Base-by-base conservation (phyloP, 371 early-diverging fungal species). In the Paraphysoderma sedebokerense region DNA sequence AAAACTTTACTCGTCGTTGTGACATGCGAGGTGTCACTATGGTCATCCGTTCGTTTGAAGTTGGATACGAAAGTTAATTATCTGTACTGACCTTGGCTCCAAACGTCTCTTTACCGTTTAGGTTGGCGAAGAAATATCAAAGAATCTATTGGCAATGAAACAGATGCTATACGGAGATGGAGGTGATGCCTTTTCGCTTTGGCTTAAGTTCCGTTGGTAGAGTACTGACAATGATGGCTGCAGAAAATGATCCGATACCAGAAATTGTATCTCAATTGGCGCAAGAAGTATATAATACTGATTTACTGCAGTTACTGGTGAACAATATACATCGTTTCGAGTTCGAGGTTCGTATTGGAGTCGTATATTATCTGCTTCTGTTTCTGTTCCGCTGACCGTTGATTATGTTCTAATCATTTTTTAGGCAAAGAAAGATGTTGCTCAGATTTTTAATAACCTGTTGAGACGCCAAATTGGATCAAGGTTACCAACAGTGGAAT, bases 111-210 rank as follows among this genome's bases (percentile, higher is more conserved):
- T n/a, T n/a, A n/a, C n/a, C n/a, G n/a, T 39, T 32, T 74, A 92
- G 90, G 81, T 82, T 29, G 85, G 82, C 49, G 96, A 97, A 53
- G 98, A 97, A 46, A 85, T 93, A 36, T 84, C 92, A 28, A 92
- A 87, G 68, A 83, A 82, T 61, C 70, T 95, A 20, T 70, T 83
- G 30, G 63, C 76, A 29, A 90, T 95, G 83, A 89, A 91, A 61
- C 76, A 68, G 42, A 87, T 93, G 44, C 72, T 96, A 32, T 87
- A 85, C 57, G 95, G 93, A 31, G 88, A 88, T 59, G 85, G 83
- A 33, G 90, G 88, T 68, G 68, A 56, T 63, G 40, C 11, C 26
- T 27, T 44, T 3, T 9, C 41, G 30, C 19, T 17, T 26, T 17
- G 31, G 22, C 15, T 30, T 42, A 22, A 13, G 31, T 17, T 55